A percentile compares a stretch with the other conserved stretches of the same genome.
These are phyloP conservation scores for Byssothecium circinans DNA, from an alignment of 2,329 filamentous ascomycete genomes.

Conservation along the genomic window DNA sequence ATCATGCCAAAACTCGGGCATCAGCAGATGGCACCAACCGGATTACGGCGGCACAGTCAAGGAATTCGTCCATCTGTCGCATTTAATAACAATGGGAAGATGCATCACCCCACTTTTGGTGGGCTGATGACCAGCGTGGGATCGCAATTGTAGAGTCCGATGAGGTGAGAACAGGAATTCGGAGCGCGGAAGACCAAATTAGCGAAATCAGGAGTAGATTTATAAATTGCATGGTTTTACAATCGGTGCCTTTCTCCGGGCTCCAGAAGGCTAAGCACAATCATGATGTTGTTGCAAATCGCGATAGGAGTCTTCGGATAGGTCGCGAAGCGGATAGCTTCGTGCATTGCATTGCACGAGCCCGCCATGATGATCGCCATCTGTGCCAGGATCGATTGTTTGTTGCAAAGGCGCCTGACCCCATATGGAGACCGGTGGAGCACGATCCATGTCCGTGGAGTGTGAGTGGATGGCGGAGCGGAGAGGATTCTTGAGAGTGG, in stretches of 20 bases:
- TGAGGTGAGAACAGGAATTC: too few species aligned
- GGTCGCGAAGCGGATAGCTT: constrained; percentile 19
- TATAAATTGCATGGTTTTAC: too few species aligned
- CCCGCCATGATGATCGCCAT: constrained; percentile 28
- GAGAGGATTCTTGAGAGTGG: constrained; percentile 15
- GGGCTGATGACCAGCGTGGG: too few species aligned
- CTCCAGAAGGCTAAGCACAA: not conserved
- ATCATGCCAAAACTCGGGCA: too few species aligned
- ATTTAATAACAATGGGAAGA: not conserved
- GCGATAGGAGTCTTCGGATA: constrained; percentile 8
- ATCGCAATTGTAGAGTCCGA: too few species aligned
- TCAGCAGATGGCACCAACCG: too few species aligned
- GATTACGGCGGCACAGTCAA: not conserved
- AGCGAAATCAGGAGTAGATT: too few species aligned
- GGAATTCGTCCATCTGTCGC: not conserved
- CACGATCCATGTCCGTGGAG: constrained; percentile 2
- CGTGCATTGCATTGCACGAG: constrained; percentile 13
- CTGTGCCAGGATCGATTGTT: constrained; percentile 24
- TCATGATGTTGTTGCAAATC: constrained; percentile 17
- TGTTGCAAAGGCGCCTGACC: constrained; percentile 12
- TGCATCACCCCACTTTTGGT: too few species aligned
- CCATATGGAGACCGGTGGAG: constrained; percentile 24
- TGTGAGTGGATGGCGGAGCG: constrained; percentile 18
- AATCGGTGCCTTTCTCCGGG: too few species aligned
- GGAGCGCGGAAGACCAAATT: too few species aligned